Evolutionary conservation across 495 filamentous ascomycete genomes (phyloP).

Genomic region (Hypoxylon cercidicola): DNA sequence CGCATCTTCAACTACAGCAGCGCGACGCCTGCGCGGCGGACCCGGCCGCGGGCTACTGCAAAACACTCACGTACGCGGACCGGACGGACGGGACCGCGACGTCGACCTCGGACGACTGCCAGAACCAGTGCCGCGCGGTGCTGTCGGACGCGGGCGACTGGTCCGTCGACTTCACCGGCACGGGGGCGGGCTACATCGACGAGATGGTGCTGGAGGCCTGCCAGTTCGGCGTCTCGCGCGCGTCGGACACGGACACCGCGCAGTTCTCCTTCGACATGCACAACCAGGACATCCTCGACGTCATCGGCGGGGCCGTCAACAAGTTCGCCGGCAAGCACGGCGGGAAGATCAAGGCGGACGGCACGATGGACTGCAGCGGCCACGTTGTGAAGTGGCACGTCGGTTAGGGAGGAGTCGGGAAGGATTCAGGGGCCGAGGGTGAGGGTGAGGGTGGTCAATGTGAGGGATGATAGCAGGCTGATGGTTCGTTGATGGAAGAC

Average conservation of each 20-base stretch:
- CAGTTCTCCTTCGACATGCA: conserved; percentile 21
- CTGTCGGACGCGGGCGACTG: conserved; percentile 35
- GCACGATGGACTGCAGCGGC: conserved; percentile 36
- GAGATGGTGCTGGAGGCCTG: conserved; percentile 15
- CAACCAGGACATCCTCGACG: conserved; percentile 42
- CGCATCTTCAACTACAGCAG: background rate
- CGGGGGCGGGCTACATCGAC: conserved; percentile 28
- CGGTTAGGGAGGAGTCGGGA: conserved; percentile 1
- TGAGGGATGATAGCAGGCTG: no score
- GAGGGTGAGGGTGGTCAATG: background rate
- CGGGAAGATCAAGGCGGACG: conserved; percentile 33
- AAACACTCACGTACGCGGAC: conserved; percentile 35
- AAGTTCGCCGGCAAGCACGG: conserved; percentile 27
- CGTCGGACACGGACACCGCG: conserved; percentile 11
- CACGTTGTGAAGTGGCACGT: conserved; percentile 37
- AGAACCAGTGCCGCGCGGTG: conserved; percentile 30
- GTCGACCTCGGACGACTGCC: conserved; percentile 23
- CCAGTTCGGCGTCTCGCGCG: conserved; percentile 30
- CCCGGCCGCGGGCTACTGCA: conserved; percentile 34
- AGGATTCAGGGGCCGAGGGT: no score
- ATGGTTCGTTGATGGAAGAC: background rate
- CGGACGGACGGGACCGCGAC: conserved; percentile 9
- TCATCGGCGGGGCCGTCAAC: conserved; percentile 25
- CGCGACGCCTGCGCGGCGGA: conserved; percentile 33
- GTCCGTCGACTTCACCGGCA: conserved; percentile 36